These are phyloP conservation scores for Nakaseomyces kungkrabaensis DNA, from an alignment of 1,139 yeast genomes.

Conservation along the genomic window DNA sequence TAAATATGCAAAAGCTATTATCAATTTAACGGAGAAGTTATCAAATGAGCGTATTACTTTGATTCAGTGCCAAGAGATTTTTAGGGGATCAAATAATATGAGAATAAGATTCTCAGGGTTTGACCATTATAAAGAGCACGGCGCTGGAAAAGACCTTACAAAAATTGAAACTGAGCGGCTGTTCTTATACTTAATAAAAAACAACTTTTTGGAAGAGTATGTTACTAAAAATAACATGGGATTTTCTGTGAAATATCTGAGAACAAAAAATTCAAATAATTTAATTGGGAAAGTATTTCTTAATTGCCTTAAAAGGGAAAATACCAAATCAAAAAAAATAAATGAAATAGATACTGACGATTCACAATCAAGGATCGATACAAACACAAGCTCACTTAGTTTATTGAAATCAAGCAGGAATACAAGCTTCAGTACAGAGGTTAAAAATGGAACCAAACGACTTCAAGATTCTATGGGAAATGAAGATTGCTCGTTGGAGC, in stretches of 20 bases:
- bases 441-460: neutral
- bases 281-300: neutral
- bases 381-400: neutral
- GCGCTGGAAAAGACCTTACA: constrained; percentile 51
- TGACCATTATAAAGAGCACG: constrained; percentile 49
- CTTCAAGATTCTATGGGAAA: neutral
- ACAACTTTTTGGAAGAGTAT: constrained; percentile 57
- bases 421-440: neutral
- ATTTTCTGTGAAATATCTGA: constrained; percentile 64
- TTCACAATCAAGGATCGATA: constrained; percentile 2
- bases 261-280: constrained; percentile 33
- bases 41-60: constrained; percentile 57
- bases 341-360: neutral
- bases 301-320: neutral
- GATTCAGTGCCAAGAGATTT: constrained; percentile 68
- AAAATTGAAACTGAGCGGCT: constrained; percentile 66
- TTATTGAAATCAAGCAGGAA: neutral
- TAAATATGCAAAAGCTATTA: constrained; percentile 46
- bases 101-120: constrained; percentile 54
- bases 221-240: constrained; percentile 59
- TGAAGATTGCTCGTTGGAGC: neutral
- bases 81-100: constrained; percentile 56
- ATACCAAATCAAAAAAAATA: neutral
- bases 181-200: constrained; percentile 61
- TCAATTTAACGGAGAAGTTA: constrained; percentile 46